Evolutionary conservation across 2,329 filamentous ascomycete genomes (phyloP).

Genomic region (Oidium heveae): DNA sequence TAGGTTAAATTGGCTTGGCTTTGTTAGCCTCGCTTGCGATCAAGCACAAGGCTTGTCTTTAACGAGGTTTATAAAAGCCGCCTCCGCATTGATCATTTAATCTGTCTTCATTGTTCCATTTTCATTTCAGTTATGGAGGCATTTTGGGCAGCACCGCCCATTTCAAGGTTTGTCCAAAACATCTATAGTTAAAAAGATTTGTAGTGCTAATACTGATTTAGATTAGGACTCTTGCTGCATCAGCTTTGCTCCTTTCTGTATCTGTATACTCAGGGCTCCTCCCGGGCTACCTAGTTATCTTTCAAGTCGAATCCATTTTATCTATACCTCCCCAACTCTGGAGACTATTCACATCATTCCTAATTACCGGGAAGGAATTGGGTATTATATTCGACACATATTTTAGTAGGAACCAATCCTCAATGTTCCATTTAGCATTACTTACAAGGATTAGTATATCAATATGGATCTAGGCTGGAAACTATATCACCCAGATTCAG

Average conservation of each 20-base stretch:
- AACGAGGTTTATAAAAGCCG: too few species aligned
- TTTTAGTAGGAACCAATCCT: constrained; percentile 24
- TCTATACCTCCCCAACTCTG: constrained; percentile 21
- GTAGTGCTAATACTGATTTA: constrained; percentile 21
- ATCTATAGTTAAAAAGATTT: not conserved
- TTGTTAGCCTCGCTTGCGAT: too few species aligned
- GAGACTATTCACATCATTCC: constrained; percentile 15
- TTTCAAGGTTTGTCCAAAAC: constrained; percentile 29
- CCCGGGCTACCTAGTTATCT: constrained; percentile 23
- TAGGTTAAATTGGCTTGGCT: too few species aligned
- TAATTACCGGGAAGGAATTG: constrained; percentile 14
- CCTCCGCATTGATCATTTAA: too few species aligned
- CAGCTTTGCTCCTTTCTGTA: constrained; percentile 32
- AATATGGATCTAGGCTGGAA: constrained; percentile 38
- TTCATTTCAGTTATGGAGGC: constrained; percentile 24
- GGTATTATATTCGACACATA: constrained; percentile 41
- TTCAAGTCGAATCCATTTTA: constrained; percentile 23
- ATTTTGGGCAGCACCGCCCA: constrained; percentile 40
- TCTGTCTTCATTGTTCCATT: too few species aligned
- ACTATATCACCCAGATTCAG: constrained; percentile 32
- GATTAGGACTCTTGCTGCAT: constrained; percentile 35
- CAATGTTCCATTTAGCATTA: not conserved
- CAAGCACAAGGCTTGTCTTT: too few species aligned
- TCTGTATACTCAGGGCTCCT: constrained; percentile 29
- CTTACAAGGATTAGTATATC: constrained; percentile 26